Conservation (phyloP, 257 asterid species). For the Vinca minor region DNA sequence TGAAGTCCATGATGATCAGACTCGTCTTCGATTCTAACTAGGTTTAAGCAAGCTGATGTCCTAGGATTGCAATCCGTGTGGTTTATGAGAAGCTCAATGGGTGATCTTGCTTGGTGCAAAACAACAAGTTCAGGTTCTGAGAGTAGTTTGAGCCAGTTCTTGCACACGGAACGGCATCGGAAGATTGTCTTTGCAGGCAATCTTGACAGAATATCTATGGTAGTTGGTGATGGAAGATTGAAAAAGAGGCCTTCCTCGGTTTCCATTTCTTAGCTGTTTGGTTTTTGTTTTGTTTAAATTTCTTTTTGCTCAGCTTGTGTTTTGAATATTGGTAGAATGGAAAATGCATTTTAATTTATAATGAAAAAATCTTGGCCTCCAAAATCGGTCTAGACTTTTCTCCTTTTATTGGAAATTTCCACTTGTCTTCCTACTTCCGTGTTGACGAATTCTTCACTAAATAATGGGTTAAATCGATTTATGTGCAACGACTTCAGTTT, state of each 20-base stretch:
- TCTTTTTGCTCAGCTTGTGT: too few species aligned
- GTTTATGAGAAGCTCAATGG: constrained; percentile 16
- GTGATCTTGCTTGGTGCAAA: constrained; percentile 19
- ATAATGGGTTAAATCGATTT: too few species aligned
- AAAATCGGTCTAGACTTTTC: too few species aligned
- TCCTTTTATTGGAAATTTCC: too few species aligned
- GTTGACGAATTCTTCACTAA: too few species aligned
- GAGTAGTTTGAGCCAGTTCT: constrained; percentile 23
- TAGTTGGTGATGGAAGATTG: constrained; percentile 23
- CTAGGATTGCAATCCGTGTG: neutral
- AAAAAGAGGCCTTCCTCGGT: neutral
- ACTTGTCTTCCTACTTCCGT: too few species aligned
- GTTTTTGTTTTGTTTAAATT: too few species aligned
- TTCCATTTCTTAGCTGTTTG: neutral
- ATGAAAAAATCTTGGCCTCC: too few species aligned
- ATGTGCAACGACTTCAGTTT: too few species aligned
- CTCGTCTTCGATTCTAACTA: constrained; percentile 19
- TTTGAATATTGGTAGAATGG: too few species aligned
- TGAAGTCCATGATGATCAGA: constrained; percentile 7
- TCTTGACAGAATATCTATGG: constrained; percentile 25
- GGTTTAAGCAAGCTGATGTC: neutral
- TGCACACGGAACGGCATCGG: constrained; percentile 28
- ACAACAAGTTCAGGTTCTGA: constrained; percentile 16
- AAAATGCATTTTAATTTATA: too few species aligned
- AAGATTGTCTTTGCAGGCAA: constrained; percentile 20